Percentiles rank a stretch among this genome's conserved stretches.
Conservation (phyloP, 106 monocot species). For the Amphibolis antarctica region DNA sequence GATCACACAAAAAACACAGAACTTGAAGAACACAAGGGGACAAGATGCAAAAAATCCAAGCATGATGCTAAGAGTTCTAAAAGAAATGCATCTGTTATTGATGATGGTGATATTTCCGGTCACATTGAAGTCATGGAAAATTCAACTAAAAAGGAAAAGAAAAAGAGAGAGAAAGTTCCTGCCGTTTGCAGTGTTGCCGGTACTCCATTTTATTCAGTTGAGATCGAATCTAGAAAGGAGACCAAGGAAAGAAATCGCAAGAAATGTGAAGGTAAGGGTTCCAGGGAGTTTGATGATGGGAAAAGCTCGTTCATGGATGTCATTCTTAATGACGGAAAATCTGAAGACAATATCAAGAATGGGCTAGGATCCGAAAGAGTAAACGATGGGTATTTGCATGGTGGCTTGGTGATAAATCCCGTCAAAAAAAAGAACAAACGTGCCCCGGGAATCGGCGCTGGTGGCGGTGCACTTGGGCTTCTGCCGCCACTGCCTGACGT, state of each 20-base stretch:
- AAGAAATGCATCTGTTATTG: neutral
- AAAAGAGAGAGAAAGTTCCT: neutral
- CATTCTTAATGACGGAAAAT: slow-evolving; percentile 8
- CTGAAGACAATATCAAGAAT: neutral
- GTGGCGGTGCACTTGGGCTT: slow-evolving; percentile 4
- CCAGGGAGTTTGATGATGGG: slow-evolving; percentile 24
- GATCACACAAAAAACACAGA: slow-evolving; percentile 1
- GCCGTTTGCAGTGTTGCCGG: neutral
- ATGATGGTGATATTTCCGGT: neutral
- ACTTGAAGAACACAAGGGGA: slow-evolving; percentile 11
- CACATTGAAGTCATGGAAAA: neutral
- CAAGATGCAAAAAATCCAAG: slow-evolving; percentile 28
- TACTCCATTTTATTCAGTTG: neutral
- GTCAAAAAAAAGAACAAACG: slow-evolving; percentile 25
- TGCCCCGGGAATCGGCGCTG: slow-evolving; percentile 3
- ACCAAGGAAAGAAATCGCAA: slow-evolving; percentile 8
- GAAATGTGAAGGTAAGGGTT: neutral
- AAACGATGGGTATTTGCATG: slow-evolving; percentile 4
- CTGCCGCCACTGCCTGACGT: slow-evolving; percentile 11
- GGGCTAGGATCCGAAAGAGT: neutral
- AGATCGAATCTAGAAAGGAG: slow-evolving; percentile 3
- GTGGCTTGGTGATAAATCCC: slow-evolving; percentile 19
- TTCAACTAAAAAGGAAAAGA: slow-evolving; percentile 8
- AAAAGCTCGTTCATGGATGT: slow-evolving; percentile 31
- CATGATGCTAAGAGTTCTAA: slow-evolving; percentile 3